Evolutionary conservation across 2,329 filamentous ascomycete species (phyloP).

Genomic region (Microascus cirrosus): DNA sequence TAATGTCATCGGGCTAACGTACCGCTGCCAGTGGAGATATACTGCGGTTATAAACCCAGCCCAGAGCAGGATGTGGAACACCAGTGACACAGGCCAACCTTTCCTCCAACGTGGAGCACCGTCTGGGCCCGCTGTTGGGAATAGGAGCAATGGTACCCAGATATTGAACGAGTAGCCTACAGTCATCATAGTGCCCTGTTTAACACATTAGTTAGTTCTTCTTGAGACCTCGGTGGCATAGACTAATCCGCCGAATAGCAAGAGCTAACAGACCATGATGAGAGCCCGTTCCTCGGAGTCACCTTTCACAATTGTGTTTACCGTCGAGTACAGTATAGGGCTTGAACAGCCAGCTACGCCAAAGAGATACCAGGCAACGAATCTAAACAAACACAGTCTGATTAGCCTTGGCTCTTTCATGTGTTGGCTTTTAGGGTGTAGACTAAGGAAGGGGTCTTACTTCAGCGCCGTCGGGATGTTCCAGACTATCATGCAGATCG

Average conservation of each 20-base stretch:
- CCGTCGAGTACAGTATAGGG: background rate
- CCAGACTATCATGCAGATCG: background rate
- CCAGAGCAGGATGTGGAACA: background rate
- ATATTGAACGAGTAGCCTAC: background rate
- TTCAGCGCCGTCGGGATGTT: background rate
- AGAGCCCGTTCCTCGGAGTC: background rate
- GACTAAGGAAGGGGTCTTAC: background rate
- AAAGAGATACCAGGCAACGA: background rate
- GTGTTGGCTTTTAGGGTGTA: background rate
- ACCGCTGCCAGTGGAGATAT: background rate
- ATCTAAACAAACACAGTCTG: background rate
- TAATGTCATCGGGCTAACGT: background rate
- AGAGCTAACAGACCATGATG: background rate
- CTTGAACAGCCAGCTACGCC: background rate
- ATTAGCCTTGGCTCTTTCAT: background rate
- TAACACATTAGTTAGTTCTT: background rate
- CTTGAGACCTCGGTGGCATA: background rate
- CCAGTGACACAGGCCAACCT: background rate
- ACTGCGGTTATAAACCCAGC: background rate
- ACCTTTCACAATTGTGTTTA: background rate
- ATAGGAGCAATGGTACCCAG: background rate
- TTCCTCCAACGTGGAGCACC: background rate
- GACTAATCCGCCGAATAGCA: background rate
- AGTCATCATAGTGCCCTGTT: background rate
- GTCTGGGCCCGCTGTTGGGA: background rate